Evolutionary conservation across 2,329 filamentous ascomycete genomes (phyloP), one percentile per base, ranked within the genome.

Genomic region (Colletotrichum sp.): DNA sequence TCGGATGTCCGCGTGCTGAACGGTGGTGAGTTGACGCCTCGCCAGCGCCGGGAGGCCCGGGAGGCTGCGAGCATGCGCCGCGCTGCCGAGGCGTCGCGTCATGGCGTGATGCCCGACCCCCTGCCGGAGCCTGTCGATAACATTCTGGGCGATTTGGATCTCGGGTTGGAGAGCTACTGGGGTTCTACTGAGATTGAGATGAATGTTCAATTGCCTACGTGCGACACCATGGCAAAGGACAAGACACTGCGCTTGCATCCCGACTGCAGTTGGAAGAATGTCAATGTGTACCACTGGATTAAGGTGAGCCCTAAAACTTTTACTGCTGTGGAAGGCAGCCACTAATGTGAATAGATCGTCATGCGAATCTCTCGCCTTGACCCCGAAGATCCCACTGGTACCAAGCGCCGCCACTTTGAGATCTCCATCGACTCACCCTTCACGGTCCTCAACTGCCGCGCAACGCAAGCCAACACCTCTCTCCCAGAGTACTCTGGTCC

Each of bases 351-450:
- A 12, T 77, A 96, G 95, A 95, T 98, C 81, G 95, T 98, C 77
- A 95, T 98, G 92, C 94, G 96, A 69, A 93, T 98, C 63, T 98
- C 96, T 34, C 95, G 95, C 80, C 88, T 94, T 16, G 96, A 98
- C 80, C 91, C 93, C 52, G 92, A 93, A 13, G 95, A 98, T 80
- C 93, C 95, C 0, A 89, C 88, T 1, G 90, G 90, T 44, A 90
- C 88, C 78, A 96, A 96, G 82, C 92, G 96, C 78, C 92, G 96
- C 39, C 96, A 98, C 82, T 98, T 98, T 79, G 96, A 98, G 84
- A 98, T 98, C 80, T 98, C 95, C 79, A 98, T 98, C 80, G 96
- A 98, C 85, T 98, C 96, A 2, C 96, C 96, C 1, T 96, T 98
- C 82, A 96, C 96, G 77, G 95, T 98, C 62, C 93, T 98, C 64